Evolutionary conservation across 495 filamentous ascomycete genomes (phyloP).

Genomic region (Bombardia bombarda): DNA sequence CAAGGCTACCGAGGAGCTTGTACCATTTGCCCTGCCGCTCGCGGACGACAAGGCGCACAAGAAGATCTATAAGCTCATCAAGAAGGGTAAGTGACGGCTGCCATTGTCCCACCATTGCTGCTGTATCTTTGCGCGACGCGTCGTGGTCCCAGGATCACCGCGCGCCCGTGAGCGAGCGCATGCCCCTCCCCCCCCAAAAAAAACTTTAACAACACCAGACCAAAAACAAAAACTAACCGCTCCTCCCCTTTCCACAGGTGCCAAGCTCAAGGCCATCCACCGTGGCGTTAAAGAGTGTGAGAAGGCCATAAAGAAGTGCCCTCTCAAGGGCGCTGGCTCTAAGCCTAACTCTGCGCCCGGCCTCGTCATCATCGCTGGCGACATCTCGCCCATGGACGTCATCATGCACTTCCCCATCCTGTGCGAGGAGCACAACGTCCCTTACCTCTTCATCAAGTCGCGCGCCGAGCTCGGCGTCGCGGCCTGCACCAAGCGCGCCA

Average conservation of each 20-base stretch:
- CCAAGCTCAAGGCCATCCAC: conserved; percentile 86
- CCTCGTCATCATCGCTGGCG: conserved; percentile 86
- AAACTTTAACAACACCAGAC: too few relatives aligned
- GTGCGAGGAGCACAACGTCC: conserved; percentile 93
- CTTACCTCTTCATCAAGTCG: conserved; percentile 83
- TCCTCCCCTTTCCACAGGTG: too few relatives aligned
- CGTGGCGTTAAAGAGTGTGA: conserved; percentile 98
- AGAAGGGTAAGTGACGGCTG: too few relatives aligned
- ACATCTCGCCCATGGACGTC: conserved; percentile 96
- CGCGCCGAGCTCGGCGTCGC: conserved; percentile 87
- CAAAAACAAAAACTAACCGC: too few relatives aligned
- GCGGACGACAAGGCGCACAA: conserved; percentile 85
- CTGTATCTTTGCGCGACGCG: too few relatives aligned
- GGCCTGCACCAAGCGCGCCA: conserved; percentile 87
- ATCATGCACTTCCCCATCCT: conserved; percentile 95
- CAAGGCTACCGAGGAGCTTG: conserved; percentile 60
- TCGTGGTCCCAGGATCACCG: too few relatives aligned
- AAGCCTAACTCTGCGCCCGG: too few relatives aligned
- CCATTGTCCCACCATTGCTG: too few relatives aligned
- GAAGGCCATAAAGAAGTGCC: conserved; percentile 88
- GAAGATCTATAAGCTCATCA: conserved; percentile 87
- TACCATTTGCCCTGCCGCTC: conserved; percentile 89
- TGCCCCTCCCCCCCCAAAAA: too few relatives aligned
- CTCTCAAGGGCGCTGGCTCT: too few relatives aligned
- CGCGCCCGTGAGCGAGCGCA: too few relatives aligned